Evolutionary conservation across 202 grass and related monocot species (phyloP), one percentile per base, ranked within the genome.

Genomic region (Zizania palustris): DNA sequence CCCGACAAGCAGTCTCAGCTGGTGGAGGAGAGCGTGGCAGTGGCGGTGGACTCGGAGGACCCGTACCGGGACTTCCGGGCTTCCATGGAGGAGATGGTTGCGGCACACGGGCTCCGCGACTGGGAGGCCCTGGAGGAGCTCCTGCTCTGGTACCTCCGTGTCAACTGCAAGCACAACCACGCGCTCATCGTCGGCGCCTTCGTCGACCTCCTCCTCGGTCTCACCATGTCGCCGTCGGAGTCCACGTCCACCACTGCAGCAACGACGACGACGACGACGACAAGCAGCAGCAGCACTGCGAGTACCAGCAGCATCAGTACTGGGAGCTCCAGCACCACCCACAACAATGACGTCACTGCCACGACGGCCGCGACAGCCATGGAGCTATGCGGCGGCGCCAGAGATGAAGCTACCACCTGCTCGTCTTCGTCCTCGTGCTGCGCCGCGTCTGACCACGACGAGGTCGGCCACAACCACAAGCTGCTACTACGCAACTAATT

Each of bases 81-180:
- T 77, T 97, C 95, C 15, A 97, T 97, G 95, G 89, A 94, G 83
- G 95, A 97, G 69, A 94, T 97, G 95, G 91, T 97, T 60, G 7
- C 66, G 7, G 88, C 87, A 51, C 91, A 97, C 58, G 80, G 80
- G 10, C 70, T 97, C 60, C 90, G 69, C 6, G 85, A 91, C 67
- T 94, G 91, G 95, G 74, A 60, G 1, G 56, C 65, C 11, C 81
- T 97, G 20, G 82, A 97, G 85, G 95, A 90, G 66, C 85, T 97
- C 42, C 85, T 97, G 6, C 45, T 84, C 1, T 97, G 87, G 82
- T 94, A 97, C 65, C 76, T 97, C 45, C 88, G 87, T 43, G 77
- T 88, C 60, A 97, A 97, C 65, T 69, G 65, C 6, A 92, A 90
- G 86, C 85, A 68, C 15, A 84, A 91, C 62, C 93, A 97, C 74